A percentile compares a stretch with the other conserved stretches of the same genome.
phyloP scores from a whole-genome alignment of 179 eudicot species.

The Silene noctiflora region DNA sequence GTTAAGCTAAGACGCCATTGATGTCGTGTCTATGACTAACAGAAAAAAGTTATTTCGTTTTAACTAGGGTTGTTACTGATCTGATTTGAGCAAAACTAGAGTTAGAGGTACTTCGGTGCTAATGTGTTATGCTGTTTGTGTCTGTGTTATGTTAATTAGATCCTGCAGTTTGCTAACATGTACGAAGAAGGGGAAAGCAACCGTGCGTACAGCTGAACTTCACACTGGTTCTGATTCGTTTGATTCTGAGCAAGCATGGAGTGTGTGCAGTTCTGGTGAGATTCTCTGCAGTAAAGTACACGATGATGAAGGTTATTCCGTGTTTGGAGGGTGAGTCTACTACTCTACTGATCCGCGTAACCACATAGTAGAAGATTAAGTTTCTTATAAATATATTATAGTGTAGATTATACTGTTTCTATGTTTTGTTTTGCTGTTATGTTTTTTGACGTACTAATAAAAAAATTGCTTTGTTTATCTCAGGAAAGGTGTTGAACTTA shows the following conservation, averaged over 20 bases:
- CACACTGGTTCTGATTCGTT: conserved; percentile 30
- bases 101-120: not conserved
- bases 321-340: conserved; percentile 89
- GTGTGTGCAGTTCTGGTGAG: conserved; percentile 64
- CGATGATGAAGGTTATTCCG: conserved; percentile 60
- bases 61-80: not conserved
- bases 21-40: not conserved
- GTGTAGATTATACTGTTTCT: not conserved
- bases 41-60: not conserved
- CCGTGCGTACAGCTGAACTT: conserved; percentile 46
- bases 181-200: conserved; percentile 66
- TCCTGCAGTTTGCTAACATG: conserved; percentile 75
- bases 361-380: not conserved
- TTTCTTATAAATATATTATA: not conserved
- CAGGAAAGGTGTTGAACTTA: conserved; percentile 39
- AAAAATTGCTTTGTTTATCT: not conserved
- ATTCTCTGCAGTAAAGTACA: conserved; percentile 62
- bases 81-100: conserved; percentile 1
- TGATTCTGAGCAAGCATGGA: conserved; percentile 49
- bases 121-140: conserved; percentile 1
- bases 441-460: not conserved
- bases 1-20: not conserved
- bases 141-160: conserved; percentile 34
- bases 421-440: not conserved
- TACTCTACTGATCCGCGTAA: conserved; percentile 22